phyloP scores from a whole-genome alignment of 176 grass and related monocot genomes.

The Aegilops longissima region DNA sequence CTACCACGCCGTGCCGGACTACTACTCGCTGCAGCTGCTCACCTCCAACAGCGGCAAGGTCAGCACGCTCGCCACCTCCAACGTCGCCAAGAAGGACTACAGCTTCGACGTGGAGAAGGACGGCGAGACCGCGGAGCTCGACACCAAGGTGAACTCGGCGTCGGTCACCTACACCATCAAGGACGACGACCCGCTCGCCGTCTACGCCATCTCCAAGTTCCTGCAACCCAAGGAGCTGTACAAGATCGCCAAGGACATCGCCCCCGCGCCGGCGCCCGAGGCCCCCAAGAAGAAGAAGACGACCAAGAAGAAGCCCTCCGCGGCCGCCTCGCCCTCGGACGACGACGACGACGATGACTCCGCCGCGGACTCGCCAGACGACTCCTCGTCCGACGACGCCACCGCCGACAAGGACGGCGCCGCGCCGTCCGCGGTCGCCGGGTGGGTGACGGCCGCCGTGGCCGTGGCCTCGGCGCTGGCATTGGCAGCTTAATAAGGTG shows the following conservation, averaged over 20 bases:
- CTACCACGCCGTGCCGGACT: conserved; percentile 77
- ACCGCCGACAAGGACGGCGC: conserved; percentile 46
- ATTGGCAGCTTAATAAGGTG: conserved; percentile 21
- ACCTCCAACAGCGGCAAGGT: conserved; percentile 73
- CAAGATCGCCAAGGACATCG: conserved; percentile 36
- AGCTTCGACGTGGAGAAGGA: conserved; percentile 53
- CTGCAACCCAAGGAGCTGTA: conserved; percentile 76
- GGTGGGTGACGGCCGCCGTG: conserved; percentile 9
- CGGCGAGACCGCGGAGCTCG: conserved; percentile 52
- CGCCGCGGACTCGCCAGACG: conserved; percentile 33
- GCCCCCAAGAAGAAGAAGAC: conserved; percentile 50
- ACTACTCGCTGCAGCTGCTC: conserved; percentile 73
- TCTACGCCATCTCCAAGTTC: conserved; percentile 61
- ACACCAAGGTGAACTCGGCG: conserved; percentile 44
- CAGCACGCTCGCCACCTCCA: conserved; percentile 71
- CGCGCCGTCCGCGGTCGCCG: not conserved
- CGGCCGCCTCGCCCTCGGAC: conserved; percentile 17
- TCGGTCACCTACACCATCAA: conserved; percentile 54
- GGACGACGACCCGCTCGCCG: conserved; percentile 69
- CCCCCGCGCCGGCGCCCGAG: conserved; percentile 40
- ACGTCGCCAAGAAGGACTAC: conserved; percentile 69
- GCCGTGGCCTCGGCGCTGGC: conserved; percentile 21
- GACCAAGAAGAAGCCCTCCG: conserved; percentile 48
- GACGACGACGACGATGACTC: conserved; percentile 23
- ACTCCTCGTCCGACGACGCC: conserved; percentile 15